Conservation (phyloP, 192 early-diverging fungal species). For the Podochytrium sp. region DNA sequence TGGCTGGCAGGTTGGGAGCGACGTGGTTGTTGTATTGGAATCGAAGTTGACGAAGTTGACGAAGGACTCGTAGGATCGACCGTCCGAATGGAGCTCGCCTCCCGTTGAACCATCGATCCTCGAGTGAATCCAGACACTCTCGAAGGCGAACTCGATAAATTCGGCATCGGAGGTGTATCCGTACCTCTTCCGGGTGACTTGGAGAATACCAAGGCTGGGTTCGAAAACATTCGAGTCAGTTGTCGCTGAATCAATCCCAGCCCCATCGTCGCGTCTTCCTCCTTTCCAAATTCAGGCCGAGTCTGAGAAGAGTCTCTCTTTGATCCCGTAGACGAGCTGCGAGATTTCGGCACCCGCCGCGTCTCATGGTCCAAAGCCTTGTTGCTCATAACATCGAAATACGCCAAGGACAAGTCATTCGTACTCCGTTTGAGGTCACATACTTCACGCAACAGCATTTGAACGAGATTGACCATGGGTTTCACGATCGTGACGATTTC, state of each 20-base stretch:
- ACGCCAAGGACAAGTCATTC: constrained; percentile 43
- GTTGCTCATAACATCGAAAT: constrained; percentile 39
- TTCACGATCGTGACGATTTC: constrained; percentile 20
- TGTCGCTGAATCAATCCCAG: no score
- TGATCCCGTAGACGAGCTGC: background rate
- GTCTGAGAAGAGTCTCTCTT: background rate
- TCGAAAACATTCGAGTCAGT: no score
- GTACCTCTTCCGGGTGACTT: no score
- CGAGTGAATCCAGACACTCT: background rate
- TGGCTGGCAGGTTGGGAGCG: background rate
- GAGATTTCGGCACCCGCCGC: background rate
- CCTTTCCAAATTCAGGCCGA: background rate
- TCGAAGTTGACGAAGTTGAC: no score
- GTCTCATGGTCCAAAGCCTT: constrained; percentile 12
- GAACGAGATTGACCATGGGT: constrained; percentile 39
- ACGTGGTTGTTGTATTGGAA: no score
- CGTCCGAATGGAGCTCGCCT: background rate
- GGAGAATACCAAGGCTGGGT: no score
- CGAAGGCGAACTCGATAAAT: background rate
- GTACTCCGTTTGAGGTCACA: constrained; percentile 20
- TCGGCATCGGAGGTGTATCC: no score
- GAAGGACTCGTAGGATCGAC: background rate
- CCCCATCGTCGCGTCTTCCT: background rate
- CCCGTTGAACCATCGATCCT: no score
- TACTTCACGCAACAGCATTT: constrained; percentile 40